A percentile compares a stretch with the other conserved stretches of the same genome.
phyloP scores from a whole-genome alignment of 441 rosid species.

The Mallotus repandus region DNA sequence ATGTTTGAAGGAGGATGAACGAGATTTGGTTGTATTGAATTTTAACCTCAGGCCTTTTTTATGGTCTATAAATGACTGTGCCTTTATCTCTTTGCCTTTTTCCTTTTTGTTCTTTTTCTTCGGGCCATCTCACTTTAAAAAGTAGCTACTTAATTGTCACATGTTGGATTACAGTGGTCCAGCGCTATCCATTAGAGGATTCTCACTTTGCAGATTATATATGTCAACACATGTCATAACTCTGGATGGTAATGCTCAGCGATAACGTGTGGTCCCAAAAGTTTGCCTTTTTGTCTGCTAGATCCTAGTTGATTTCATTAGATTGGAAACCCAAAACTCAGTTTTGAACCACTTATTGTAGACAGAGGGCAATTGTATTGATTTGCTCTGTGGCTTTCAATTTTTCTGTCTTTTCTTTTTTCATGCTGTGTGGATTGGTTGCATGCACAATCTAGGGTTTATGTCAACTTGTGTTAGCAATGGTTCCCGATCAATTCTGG shows the following conservation, averaged over 20 bases:
- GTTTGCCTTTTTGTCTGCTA: not conserved
- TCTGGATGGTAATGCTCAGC: not conserved
- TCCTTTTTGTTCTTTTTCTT: not conserved
- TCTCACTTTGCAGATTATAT: constrained; percentile 2
- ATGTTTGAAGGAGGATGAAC: not conserved
- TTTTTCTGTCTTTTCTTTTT: not conserved
- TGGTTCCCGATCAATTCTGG: not conserved
- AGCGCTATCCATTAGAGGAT: constrained; percentile 7
- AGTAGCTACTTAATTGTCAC: not conserved
- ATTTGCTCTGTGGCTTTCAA: not conserved
- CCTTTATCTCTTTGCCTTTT: constrained; percentile 1
- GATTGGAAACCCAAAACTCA: not conserved
- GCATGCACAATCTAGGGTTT: not conserved
- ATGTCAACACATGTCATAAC: not conserved
- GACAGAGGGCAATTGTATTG: not conserved
- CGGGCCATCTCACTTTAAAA: not conserved
- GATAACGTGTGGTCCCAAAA: constrained; percentile 11
- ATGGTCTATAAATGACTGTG: constrained; percentile 1
- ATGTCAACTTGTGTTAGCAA: not conserved
- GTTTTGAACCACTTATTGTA: constrained; percentile 4
- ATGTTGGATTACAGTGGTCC: constrained; percentile 7
- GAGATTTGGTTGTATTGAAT: not conserved
- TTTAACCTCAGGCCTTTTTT: constrained; percentile 15
- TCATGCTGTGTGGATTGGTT: not conserved
- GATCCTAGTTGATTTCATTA: constrained; percentile 4